Percentiles rank a stretch among this genome's conserved stretches.
These are phyloP conservation scores for Nemania serpens DNA, from an alignment of 2,329 filamentous ascomycete genomes.

Conservation along the genomic window DNA sequence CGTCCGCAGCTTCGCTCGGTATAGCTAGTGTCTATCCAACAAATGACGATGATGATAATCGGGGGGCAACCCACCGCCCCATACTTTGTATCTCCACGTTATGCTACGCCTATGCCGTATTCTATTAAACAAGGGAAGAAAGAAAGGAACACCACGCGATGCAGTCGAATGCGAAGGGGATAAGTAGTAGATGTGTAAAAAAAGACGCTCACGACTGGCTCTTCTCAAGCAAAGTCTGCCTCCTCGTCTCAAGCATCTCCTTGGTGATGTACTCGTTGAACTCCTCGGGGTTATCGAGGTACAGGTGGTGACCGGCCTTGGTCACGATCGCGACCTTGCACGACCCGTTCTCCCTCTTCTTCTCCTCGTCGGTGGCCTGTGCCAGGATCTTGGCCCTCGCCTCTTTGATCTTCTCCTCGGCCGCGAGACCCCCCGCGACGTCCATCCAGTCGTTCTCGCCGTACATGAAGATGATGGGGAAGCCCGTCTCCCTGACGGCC, in stretches of 20 bases:
- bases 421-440: constrained; percentile 78
- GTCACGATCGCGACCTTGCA: constrained; percentile 80
- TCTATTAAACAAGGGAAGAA: neutral
- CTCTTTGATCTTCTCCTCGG: constrained; percentile 77
- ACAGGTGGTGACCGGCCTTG: constrained; percentile 63
- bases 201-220: neutral
- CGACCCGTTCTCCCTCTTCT: constrained; percentile 72
- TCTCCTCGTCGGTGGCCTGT: constrained; percentile 69
- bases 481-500: constrained; percentile 61
- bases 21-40: too few relatives aligned
- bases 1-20: too few relatives aligned
- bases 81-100: too few relatives aligned
- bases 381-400: constrained; percentile 65
- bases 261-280: constrained; percentile 59
- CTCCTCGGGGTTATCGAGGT: constrained; percentile 62
- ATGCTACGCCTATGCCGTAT: constrained; percentile 5
- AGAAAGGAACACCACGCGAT: constrained; percentile 22
- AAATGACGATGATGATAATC: too few relatives aligned
- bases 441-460: constrained; percentile 99
- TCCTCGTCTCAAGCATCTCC: constrained; percentile 58
- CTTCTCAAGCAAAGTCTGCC: constrained; percentile 35
- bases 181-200: neutral
- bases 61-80: too few relatives aligned
- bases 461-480: constrained; percentile 92
- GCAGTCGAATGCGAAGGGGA: constrained; percentile 16